Evolutionary conservation across 306 rosid genomes (phyloP), one percentile per base, ranked within the genome.

Genomic region (Alnus rubra): DNA sequence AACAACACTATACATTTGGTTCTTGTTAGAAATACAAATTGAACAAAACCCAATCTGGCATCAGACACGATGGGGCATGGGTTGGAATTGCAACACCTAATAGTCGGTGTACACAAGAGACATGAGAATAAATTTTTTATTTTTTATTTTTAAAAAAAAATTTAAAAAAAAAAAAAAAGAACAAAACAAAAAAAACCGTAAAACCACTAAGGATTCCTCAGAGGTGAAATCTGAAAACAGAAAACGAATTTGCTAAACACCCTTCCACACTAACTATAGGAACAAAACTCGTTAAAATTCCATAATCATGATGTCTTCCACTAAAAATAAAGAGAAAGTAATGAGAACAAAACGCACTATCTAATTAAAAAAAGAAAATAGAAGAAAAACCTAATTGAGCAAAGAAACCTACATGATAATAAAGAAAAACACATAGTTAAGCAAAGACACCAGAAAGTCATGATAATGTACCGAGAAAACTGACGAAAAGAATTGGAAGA

Each of bases 221-320:
- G 78, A 76, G 76, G 59, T 74, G 76, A 78, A 67, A 42, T 50
- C n/a, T 14, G n/a, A 7, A 70, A 53, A 70, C 49, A 68, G 37
- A 3, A 33, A 16, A 8, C 19, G 35, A 55, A 56, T 23, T 68
- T 18, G 54, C 62, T 63, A 70, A 65, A 77, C 77, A 76, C 68
- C 65, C 48, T 65, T 73, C 71, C 42, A 54, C 63, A 77, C 75
- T 75, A 82, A 53, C 72, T 42, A 58, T 79, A 81, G 51, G 80
- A 75, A n/a, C 71, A 63, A 64, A 47, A 5, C 80, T 59, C 68
- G 31, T 65, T 63, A 55, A 73, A 19, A 48, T 47, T 74, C 79
- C 54, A 87, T 54, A 85, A 72, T 79, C 12, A 84, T 82, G 84
- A 77, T 79, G 82, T 74, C 80, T 76, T 77, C 86, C 81, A 86